These are phyloP conservation scores for Podaxis mareebaensis DNA, from an alignment of 768 basidiomycete species.

Conservation along the genomic window DNA sequence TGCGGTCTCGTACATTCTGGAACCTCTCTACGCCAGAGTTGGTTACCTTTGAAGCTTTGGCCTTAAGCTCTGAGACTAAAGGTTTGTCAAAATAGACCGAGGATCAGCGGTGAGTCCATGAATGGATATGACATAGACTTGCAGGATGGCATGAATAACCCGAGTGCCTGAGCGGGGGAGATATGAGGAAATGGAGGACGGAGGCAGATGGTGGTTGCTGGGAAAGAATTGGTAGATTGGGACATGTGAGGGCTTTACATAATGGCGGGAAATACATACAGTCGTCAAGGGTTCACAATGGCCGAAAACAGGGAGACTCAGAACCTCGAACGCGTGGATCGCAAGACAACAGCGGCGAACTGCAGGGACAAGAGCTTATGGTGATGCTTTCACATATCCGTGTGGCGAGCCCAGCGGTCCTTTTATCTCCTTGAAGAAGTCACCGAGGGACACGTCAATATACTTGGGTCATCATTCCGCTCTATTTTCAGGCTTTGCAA, in stretches of 20 bases:
- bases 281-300: constrained; percentile 9
- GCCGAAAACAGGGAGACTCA: background rate
- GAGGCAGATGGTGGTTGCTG: background rate
- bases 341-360: background rate
- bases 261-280: background rate
- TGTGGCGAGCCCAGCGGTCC: background rate
- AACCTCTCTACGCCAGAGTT: constrained; percentile 53
- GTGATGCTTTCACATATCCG: background rate
- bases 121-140: constrained; percentile 18
- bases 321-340: constrained; percentile 4
- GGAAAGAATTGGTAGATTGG: background rate
- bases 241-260: constrained; percentile 7
- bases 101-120: constrained; percentile 11
- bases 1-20: constrained; percentile 56
- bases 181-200: constrained; percentile 6
- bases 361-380: background rate
- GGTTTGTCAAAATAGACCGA: background rate
- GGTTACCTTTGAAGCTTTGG: constrained; percentile 63
- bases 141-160: constrained; percentile 35
- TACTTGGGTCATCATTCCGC: background rate
- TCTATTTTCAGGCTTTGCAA: constrained; percentile 10
- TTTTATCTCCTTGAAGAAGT: constrained; percentile 6
- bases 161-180: constrained; percentile 6
- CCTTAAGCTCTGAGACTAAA: constrained; percentile 65
- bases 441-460: background rate